phyloP scores from a whole-genome alignment of 768 basidiomycete genomes.

The Baorangia bicolor region DNA sequence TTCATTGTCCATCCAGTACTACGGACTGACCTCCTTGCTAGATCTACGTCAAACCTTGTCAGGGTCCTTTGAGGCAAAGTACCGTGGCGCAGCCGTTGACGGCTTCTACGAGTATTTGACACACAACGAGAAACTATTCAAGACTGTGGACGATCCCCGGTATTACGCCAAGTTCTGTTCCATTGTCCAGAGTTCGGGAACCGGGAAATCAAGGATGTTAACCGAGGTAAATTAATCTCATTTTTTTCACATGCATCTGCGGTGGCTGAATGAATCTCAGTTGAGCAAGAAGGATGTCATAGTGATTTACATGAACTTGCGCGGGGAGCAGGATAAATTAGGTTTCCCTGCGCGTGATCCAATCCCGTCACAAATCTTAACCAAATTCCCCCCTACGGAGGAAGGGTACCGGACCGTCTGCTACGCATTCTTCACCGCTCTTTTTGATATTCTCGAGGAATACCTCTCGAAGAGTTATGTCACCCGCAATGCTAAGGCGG shows the following conservation, averaged over 20 bases:
- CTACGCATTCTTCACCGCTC: constrained; percentile 13
- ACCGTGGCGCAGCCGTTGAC: not conserved
- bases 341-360: not conserved
- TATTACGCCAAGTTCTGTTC: constrained; percentile 5
- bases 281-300: not conserved
- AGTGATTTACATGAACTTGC: not conserved
- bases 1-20: not conserved
- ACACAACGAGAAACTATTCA: not conserved
- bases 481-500: not conserved
- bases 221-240: not conserved
- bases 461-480: not conserved
- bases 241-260: not conserved
- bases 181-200: constrained; percentile 1
- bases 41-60: not conserved
- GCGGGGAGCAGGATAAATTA: not conserved
- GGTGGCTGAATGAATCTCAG: not conserved
- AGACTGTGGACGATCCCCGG: rapidly evolving
- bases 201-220: constrained; percentile 1
- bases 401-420: constrained; percentile 3
- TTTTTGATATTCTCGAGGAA: constrained; percentile 4
- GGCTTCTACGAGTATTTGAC: constrained; percentile 10
- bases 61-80: not conserved
- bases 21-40: not conserved
- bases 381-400: not conserved
- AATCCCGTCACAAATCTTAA: not conserved